A percentile compares a stretch with the other conserved stretches of the same genome.
phyloP scores from a whole-genome alignment of 2,329 filamentous ascomycete genomes.

The Bipolaris gigantea region DNA sequence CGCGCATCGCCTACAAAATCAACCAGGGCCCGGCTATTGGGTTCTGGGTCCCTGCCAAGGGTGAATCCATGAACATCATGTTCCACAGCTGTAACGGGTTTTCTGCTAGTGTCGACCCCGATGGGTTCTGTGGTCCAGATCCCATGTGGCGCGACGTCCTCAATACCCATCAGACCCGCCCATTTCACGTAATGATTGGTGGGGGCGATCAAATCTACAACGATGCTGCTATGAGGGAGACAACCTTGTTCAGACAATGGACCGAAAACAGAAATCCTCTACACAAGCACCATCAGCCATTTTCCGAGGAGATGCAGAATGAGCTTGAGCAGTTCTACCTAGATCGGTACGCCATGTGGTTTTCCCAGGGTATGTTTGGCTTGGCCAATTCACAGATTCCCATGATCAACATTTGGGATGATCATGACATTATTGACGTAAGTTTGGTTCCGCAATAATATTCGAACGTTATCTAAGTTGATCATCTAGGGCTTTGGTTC shows the following conservation, averaged over 20 bases:
- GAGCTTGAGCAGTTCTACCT: conserved; percentile 90
- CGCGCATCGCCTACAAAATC: conserved; percentile 92
- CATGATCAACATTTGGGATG: conserved; percentile 98
- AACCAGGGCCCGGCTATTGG: conserved; percentile 85
- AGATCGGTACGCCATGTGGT: conserved; percentile 89
- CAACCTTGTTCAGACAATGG: conserved; percentile 80
- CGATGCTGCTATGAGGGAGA: conserved; percentile 76
- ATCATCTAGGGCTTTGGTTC: conserved; percentile 76
- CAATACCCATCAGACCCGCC: conserved; percentile 85
- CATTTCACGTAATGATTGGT: conserved; percentile 98
- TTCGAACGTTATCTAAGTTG: conserved; percentile 15
- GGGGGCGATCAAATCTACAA: conserved; percentile 98
- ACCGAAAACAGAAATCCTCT: conserved; percentile 75
- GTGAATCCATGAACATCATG: conserved; percentile 96
- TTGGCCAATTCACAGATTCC: conserved; percentile 92
- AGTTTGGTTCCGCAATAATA: conserved; percentile 57
- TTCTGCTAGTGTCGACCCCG: conserved; percentile 73
- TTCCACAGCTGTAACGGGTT: conserved; percentile 99
- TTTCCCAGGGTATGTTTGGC: conserved; percentile 92
- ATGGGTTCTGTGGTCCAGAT: conserved; percentile 87
- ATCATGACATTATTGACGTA: conserved; percentile 67
- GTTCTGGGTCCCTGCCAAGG: conserved; percentile 90
- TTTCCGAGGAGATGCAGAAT: conserved; percentile 79
- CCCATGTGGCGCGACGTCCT: conserved; percentile 96
- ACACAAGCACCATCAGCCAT: conserved; percentile 76